Conservation (phyloP, 1,284 basidiomycete genomes). For the Erythrobasidium hasegawianum region DNA sequence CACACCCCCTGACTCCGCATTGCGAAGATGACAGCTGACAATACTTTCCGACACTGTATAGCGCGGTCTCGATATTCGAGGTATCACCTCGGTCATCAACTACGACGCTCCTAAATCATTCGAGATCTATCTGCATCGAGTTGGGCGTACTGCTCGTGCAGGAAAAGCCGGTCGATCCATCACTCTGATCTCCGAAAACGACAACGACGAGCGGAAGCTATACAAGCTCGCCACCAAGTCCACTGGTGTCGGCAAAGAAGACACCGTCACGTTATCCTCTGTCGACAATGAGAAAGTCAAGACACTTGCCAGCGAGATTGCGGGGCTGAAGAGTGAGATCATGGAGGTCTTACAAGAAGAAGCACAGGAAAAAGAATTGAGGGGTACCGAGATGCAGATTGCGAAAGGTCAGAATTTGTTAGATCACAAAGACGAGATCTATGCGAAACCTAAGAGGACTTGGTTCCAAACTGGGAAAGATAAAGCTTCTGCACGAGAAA, state of each 20-base stretch:
- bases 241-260: slow-evolving; percentile 54
- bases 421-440: slow-evolving; percentile 91
- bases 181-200: slow-evolving; percentile 90
- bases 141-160: slow-evolving; percentile 92
- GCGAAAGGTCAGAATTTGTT: slow-evolving; percentile 95
- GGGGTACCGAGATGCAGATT: slow-evolving; percentile 92
- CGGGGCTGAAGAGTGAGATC: slow-evolving; percentile 72
- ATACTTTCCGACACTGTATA: no score
- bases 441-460: slow-evolving; percentile 83
- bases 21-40: no score
- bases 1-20: no score
- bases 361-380: slow-evolving; percentile 92
- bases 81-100: slow-evolving; percentile 56
- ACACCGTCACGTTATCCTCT: slow-evolving; percentile 84
- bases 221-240: slow-evolving; percentile 88
- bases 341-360: slow-evolving; percentile 82
- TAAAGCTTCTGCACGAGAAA: slow-evolving; percentile 70
- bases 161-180: slow-evolving; percentile 88
- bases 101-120: slow-evolving; percentile 95
- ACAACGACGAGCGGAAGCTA: slow-evolving; percentile 69
- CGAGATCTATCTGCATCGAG: slow-evolving; percentile 91
- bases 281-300: slow-evolving; percentile 73
- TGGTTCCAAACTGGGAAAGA: slow-evolving; percentile 95
- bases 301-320: slow-evolving; percentile 68
- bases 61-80: slow-evolving; percentile 47